These are phyloP conservation scores for Podaxis sp. DNA, from an alignment of 768 basidiomycete genomes.

Conservation along the genomic window DNA sequence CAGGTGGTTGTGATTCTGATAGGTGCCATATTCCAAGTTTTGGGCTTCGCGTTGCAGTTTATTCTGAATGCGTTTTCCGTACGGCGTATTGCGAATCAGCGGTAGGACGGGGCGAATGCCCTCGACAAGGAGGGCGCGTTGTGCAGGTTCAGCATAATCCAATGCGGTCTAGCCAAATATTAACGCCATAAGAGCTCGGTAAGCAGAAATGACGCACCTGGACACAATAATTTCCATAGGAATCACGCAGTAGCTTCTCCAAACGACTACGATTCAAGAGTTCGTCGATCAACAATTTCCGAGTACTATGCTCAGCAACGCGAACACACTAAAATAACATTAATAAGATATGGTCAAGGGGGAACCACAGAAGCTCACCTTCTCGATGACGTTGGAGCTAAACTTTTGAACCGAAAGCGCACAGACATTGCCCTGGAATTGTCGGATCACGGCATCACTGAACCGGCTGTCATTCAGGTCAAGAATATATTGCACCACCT, in stretches of 20 bases:
- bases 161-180: conserved; percentile 73
- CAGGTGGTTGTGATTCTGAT: conserved; percentile 56
- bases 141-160: conserved; percentile 94
- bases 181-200: not conserved
- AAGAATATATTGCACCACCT: conserved; percentile 98
- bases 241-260: conserved; percentile 94
- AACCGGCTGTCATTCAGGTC: conserved; percentile 98
- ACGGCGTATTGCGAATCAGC: conserved; percentile 97
- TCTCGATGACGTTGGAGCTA: conserved; percentile 98
- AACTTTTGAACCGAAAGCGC: conserved; percentile 98
- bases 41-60: conserved; percentile 94
- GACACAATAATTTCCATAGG: conserved; percentile 95
- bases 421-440: conserved; percentile 97
- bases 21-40: conserved; percentile 61
- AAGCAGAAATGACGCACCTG: conserved; percentile 47
- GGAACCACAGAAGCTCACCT: conserved; percentile 43
- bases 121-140: conserved; percentile 91
- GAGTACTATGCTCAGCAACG: conserved; percentile 92
- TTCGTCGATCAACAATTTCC: conserved; percentile 94
- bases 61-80: conserved; percentile 98
- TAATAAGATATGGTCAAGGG: conserved; percentile 1
- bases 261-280: conserved; percentile 90
- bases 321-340: conserved; percentile 61
- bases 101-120: conserved; percentile 98
- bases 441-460: conserved; percentile 95